Conservation (phyloP, 139 green algal genomes). For the Asterochloris erici region DNA sequence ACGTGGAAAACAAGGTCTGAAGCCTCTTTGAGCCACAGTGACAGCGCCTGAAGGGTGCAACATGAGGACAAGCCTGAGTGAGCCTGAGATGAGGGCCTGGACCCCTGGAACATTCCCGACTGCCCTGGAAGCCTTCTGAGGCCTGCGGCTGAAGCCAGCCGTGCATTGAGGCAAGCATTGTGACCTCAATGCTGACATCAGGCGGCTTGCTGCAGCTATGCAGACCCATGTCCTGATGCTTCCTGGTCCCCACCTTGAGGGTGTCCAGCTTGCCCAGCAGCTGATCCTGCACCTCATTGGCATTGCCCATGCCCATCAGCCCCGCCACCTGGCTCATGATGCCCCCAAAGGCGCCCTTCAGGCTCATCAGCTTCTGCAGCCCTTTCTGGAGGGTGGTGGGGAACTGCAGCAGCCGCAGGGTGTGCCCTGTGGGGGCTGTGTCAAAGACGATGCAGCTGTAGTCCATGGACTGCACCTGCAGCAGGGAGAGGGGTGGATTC, state of each 20-base stretch:
- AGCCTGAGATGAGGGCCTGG: too few relatives aligned
- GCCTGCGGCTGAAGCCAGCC: too few relatives aligned
- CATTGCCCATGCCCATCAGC: conserved; percentile 34
- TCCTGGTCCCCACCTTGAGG: conserved; percentile 34
- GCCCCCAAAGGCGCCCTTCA: conserved; percentile 76
- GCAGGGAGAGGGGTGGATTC: neutral
- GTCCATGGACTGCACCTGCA: conserved; percentile 91
- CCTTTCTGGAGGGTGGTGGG: conserved; percentile 92
- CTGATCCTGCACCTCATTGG: conserved; percentile 43
- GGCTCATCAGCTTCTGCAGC: conserved; percentile 81
- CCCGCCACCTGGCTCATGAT: conserved; percentile 60
- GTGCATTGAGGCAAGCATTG: neutral
- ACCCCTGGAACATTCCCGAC: too few relatives aligned
- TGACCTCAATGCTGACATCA: neutral
- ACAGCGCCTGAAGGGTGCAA: too few relatives aligned
- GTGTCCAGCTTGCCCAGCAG: conserved; percentile 66
- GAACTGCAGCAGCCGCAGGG: conserved; percentile 94
- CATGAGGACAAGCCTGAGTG: too few relatives aligned
- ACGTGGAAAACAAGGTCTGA: too few relatives aligned
- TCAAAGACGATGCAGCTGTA: conserved; percentile 96
- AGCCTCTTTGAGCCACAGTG: too few relatives aligned
- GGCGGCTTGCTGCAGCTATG: neutral
- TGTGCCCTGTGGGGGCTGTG: conserved; percentile 88
- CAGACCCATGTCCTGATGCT: neutral
- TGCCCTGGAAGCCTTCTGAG: too few relatives aligned